Evolutionary conservation across 192 early-diverging fungal genomes (phyloP).

Genomic region (Chytriomyces sp.): DNA sequence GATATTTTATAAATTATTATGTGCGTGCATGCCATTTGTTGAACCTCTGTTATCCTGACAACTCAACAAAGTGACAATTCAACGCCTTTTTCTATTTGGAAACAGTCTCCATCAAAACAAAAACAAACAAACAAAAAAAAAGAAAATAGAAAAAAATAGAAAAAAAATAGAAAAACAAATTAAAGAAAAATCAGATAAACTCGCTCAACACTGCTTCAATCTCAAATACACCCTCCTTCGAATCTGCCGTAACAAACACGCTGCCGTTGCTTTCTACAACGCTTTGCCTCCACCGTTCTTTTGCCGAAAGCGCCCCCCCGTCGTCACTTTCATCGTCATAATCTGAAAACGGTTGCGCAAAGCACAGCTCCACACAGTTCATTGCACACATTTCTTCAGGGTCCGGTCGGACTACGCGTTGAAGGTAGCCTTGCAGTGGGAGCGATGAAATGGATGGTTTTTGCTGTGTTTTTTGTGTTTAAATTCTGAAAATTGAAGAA

Average conservation of each 20-base stretch:
- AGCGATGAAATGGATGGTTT: slow-evolving; percentile 39
- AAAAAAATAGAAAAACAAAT: background rate
- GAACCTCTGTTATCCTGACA: no score
- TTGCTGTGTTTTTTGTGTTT: slow-evolving; percentile 19
- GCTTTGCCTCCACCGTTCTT: slow-evolving; percentile 16
- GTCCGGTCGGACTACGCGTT: slow-evolving; percentile 31
- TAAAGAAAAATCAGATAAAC: slow-evolving; percentile 21
- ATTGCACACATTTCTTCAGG: slow-evolving; percentile 46
- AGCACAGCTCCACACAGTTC: slow-evolving; percentile 42
- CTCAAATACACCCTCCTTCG: slow-evolving; percentile 29
- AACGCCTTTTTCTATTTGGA: no score
- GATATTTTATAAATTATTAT: no score
- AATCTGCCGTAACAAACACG: slow-evolving; percentile 45
- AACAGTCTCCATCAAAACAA: background rate
- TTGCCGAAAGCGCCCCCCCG: background rate
- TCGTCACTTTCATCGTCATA: slow-evolving; percentile 4
- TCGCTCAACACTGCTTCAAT: slow-evolving; percentile 22
- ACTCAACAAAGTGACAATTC: no score
- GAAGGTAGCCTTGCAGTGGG: slow-evolving; percentile 34
- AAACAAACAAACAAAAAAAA: background rate
- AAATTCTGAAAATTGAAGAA: background rate
- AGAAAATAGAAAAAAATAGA: background rate
- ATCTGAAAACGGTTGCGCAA: background rate
- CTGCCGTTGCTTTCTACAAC: slow-evolving; percentile 14
- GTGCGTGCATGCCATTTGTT: no score